These are phyloP conservation scores for Cyclotella atomus DNA, from an alignment of 108 stramenopile genomes.

Conservation along the genomic window DNA sequence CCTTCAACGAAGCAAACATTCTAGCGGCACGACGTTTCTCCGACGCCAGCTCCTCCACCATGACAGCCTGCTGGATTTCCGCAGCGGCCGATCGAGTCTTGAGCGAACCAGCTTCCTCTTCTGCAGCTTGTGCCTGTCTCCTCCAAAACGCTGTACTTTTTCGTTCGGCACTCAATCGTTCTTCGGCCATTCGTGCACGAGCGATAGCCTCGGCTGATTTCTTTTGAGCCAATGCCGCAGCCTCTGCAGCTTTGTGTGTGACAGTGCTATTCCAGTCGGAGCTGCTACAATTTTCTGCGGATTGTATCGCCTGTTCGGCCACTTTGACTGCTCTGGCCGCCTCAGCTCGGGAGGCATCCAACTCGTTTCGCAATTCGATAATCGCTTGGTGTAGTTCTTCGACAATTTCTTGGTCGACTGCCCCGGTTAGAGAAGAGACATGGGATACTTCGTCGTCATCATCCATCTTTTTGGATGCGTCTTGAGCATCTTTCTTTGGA, in stretches of 20 bases:
- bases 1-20: constrained; percentile 46
- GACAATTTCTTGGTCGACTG: constrained; percentile 88
- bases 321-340: constrained; percentile 90
- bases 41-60: constrained; percentile 66
- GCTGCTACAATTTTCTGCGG: constrained; percentile 80
- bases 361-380: constrained; percentile 69
- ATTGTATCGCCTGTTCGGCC: constrained; percentile 92
- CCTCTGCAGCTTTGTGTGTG: constrained; percentile 91
- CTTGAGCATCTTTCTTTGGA: constrained; percentile 9
- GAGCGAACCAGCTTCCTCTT: constrained; percentile 77
- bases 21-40: constrained; percentile 55
- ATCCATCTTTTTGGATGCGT: constrained; percentile 10
- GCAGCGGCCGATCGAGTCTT: constrained; percentile 85
- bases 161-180: constrained; percentile 65
- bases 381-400: constrained; percentile 88
- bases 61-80: constrained; percentile 73
- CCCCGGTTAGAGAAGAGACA: constrained; percentile 89
- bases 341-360: constrained; percentile 87
- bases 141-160: constrained; percentile 70
- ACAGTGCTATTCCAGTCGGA: constrained; percentile 89
- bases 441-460: constrained; percentile 57
- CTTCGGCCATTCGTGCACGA: constrained; percentile 80
- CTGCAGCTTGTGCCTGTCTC: constrained; percentile 74
- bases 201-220: constrained; percentile 85
- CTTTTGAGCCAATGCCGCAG: constrained; percentile 88